Percentiles rank a stretch among this genome's conserved stretches.
These are phyloP conservation scores for Aspergillus sclerotialis DNA, from an alignment of 2,329 filamentous ascomycete genomes.

Conservation along the genomic window DNA sequence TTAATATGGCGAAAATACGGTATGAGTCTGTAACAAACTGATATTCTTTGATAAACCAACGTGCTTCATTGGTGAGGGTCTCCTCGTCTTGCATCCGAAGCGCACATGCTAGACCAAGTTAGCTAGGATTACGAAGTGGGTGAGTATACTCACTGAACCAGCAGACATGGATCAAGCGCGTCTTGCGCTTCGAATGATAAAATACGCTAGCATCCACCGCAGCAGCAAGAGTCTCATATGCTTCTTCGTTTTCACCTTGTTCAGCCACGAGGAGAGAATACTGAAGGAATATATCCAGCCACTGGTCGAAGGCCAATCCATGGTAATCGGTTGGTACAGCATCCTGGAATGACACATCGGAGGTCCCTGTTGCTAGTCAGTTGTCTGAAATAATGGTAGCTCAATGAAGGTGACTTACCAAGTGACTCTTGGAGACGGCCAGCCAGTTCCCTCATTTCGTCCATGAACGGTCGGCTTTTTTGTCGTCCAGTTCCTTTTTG, in stretches of 20 bases:
- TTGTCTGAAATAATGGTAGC: no score
- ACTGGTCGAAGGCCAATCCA: constrained; percentile 72
- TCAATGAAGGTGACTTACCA: constrained; percentile 27
- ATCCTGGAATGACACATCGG: constrained; percentile 20
- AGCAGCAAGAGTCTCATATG: constrained; percentile 73
- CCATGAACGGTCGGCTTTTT: constrained; percentile 30
- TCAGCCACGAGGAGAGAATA: constrained; percentile 73
- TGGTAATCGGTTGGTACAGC: constrained; percentile 55
- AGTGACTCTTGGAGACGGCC: constrained; percentile 36
- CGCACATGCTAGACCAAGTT: constrained; percentile 58
- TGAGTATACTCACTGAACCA: constrained; percentile 57
- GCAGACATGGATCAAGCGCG: constrained; percentile 67
- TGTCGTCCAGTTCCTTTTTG: constrained; percentile 30
- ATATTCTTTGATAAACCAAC: constrained; percentile 78
- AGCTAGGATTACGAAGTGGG: constrained; percentile 3
- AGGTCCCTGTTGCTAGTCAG: no score
- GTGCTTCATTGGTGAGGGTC: constrained; percentile 65
- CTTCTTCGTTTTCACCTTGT: constrained; percentile 58
- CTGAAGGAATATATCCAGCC: constrained; percentile 85
- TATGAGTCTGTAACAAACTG: constrained; percentile 76
- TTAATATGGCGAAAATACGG: constrained; percentile 73
- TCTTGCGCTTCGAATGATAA: constrained; percentile 59
- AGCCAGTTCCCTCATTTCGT: constrained; percentile 39
- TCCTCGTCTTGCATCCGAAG: constrained; percentile 71
- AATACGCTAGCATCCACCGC: constrained; percentile 78